Percentiles rank a stretch among this genome's conserved stretches.
phyloP scores from a whole-genome alignment of 2,329 filamentous ascomycete genomes.

The Trichoderma guizhouense region DNA sequence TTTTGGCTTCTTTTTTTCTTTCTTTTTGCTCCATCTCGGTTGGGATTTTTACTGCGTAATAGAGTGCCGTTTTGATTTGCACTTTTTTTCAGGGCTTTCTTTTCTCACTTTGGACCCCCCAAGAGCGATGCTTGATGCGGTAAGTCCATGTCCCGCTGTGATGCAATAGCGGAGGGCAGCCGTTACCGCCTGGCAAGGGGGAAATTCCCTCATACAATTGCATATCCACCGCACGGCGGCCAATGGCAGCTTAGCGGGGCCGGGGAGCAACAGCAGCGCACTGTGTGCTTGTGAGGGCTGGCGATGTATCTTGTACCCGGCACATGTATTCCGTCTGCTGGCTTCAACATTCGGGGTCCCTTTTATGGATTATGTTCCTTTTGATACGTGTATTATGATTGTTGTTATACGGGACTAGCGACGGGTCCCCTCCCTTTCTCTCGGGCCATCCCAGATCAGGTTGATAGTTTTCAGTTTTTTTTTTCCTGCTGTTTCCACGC shows the following conservation, averaged over 20 bases:
- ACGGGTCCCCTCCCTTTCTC: background rate
- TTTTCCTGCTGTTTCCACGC: background rate
- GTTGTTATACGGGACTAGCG: background rate
- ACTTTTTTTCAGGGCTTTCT: background rate
- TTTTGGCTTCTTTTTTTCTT: background rate
- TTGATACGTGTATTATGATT: conserved; percentile 3
- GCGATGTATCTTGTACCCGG: background rate
- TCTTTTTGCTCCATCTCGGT: too few species aligned
- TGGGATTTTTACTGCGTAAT: background rate
- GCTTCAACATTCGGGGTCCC: background rate
- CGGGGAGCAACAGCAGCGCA: background rate
- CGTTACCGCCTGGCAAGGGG: background rate
- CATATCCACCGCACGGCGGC: conserved; percentile 13
- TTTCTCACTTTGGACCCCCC: background rate
- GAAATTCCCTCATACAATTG: conserved; percentile 20
- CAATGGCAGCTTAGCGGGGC: background rate
- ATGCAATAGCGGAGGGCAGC: conserved; percentile 11
- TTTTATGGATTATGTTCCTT: background rate
- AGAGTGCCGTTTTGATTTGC: background rate
- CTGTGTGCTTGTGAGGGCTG: background rate
- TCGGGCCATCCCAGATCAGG: conserved; percentile 14
- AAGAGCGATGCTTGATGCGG: conserved; percentile 15
- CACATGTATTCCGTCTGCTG: background rate
- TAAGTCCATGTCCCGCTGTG: conserved; percentile 12
- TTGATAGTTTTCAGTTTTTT: conserved; percentile 12